phyloP scores from a whole-genome alignment of 495 filamentous ascomycete species.

The Penicillium argentinense region DNA sequence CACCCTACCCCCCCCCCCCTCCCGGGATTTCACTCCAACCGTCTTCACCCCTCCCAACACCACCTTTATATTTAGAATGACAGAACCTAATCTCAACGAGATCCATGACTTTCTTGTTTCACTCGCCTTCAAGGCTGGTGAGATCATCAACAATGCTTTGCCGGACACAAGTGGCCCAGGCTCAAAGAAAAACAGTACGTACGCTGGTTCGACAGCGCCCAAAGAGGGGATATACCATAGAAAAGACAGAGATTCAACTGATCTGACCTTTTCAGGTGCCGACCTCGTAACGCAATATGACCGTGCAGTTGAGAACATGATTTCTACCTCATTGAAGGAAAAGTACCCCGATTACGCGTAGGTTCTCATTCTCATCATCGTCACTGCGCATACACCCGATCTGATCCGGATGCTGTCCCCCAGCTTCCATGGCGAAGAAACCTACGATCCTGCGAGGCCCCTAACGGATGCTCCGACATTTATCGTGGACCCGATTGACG shows the following conservation, averaged over 20 bases:
- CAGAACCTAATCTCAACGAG: slow-evolving; percentile 60
- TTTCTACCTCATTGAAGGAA: slow-evolving; percentile 59
- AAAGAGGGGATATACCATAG: too few relatives aligned
- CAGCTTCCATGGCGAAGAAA: slow-evolving; percentile 81
- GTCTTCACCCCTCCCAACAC: not conserved
- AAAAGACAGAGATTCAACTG: too few relatives aligned
- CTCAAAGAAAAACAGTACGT: slow-evolving; percentile 82
- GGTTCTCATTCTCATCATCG: not conserved
- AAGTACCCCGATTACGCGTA: slow-evolving; percentile 67
- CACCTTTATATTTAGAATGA: slow-evolving; percentile 10
- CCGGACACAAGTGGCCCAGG: slow-evolving; percentile 61
- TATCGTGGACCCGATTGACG: slow-evolving; percentile 87
- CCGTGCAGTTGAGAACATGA: slow-evolving; percentile 74
- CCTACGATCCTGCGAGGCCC: slow-evolving; percentile 64
- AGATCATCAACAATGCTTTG: slow-evolving; percentile 76
- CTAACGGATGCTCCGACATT: slow-evolving; percentile 77
- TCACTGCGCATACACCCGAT: not conserved
- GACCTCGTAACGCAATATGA: slow-evolving; percentile 90
- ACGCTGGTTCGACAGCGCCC: too few relatives aligned
- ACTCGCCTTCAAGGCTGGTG: slow-evolving; percentile 75
- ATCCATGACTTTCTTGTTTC: slow-evolving; percentile 77
- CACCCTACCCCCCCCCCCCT: not conserved
- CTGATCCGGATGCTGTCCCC: too few relatives aligned
- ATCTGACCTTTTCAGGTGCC: slow-evolving; percentile 59
- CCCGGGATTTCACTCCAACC: not conserved